Base-by-base conservation (phyloP, 257 asterid species). In the Petunia secreta region DNA sequence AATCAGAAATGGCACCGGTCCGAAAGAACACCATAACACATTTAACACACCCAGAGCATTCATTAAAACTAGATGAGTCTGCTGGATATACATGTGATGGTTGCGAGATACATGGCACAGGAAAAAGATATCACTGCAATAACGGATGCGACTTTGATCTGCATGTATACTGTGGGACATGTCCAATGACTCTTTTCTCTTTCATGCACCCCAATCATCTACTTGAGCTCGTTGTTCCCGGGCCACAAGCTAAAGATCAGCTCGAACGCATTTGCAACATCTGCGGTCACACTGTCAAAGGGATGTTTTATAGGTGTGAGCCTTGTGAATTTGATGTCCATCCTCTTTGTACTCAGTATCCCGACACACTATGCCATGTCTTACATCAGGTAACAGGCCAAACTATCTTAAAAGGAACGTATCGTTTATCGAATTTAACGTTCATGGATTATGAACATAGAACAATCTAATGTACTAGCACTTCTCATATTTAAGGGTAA, bases 251-350 rank as follows among this genome's bases (percentile, higher is more conserved):
- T 67, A 3, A 34, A 0, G 48, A 36, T 16, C 57, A 58, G 8
- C 78, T 53, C 66, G 68, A 48, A 76, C 75, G 85, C 4, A 3
- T 15, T 16, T 85, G 84, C 57, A 79, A 75, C 15, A 63, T 82
- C 41, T 82, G 88, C 54, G 34, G 84, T 5, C 80, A 53, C 50
- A 66, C 16, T 52, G 83, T 79, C 14, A 71, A 73, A 11, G 88
- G 88, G 59, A 80, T 82, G 46, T 85, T 80, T 76, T 82, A 85
- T 74, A 65, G 78, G 80, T 85, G 85, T 77, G 77, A 76, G 10
- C 82, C 15, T 1, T 85, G 85, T 8, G 59, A 38, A 53, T 79
- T 85, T 73, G 76, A 82, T 68, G 79, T 85, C 7, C 88, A 85
- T 50, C 84, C 87, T 10, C 68, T 82, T 2, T 85, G 85, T 69